Evolutionary conservation across 148 eudicot species (phyloP), one percentile per base, ranked within the genome.

Genomic region (Chenopodium formosanum): DNA sequence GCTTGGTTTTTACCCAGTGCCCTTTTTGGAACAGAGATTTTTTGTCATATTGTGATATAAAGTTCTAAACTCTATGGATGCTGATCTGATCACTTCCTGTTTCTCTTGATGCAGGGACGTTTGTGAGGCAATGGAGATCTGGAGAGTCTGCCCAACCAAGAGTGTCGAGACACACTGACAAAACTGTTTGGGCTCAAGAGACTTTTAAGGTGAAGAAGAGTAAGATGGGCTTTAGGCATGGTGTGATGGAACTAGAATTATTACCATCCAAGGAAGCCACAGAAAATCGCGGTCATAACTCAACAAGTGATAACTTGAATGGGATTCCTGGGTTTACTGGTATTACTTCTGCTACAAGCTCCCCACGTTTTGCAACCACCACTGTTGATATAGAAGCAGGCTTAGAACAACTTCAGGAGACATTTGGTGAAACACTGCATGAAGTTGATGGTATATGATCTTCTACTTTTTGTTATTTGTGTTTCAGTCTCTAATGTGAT

Each of bases 41-140:
- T 52, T 56, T 73, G 37, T 23, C 70, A 19, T 27, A 37, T 4
- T 46, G 53, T 32, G 7, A 50, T n/a, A 40, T 50, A 27, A 46
- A 66, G 7, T 50, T n/a, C 40, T 50, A 27, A 62, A 66, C 19
- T 52, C 25, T 64, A 78, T 47, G 17, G 29, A 75, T 70, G 17
- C 22, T 44, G 13, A 0, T 27, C 48, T 63, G 12, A 37, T 80
- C 67, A 64, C 50, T 73, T 81, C 4, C 76, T 77, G 73, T 74
- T 81, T 19, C 68, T 80, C 37, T 63, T 53, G 52, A 72, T 84
- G 27, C 66, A 84, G 86, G 84, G 78, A 67, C 46, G 19, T 17
- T 44, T 17, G 29, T 23, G 31, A 77, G 25, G 74, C 47, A 67
- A 81, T 40, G 40, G 71, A 44, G 69, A 4, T 73, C 53, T 46